phyloP scores from a whole-genome alignment of 2,329 filamentous ascomycete genomes.

The Berkeleyomyces rouxiae region DNA sequence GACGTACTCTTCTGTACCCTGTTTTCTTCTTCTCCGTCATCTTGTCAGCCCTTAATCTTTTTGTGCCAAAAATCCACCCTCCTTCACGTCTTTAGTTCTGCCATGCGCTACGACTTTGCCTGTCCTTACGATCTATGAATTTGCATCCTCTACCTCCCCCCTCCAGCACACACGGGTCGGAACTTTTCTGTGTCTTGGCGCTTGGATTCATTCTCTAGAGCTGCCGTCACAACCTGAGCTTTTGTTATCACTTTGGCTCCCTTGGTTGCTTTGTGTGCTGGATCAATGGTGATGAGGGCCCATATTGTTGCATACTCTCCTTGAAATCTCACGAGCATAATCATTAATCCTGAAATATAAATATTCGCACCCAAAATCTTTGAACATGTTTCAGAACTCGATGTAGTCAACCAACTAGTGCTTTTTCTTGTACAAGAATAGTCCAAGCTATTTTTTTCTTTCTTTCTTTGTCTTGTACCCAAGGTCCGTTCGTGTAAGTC shows the following conservation, averaged over 20 bases:
- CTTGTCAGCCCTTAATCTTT: not conserved
- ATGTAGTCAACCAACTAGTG: no score
- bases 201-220: not conserved
- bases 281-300: not conserved
- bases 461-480: no score
- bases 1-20: not conserved
- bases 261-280: not conserved
- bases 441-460: not conserved
- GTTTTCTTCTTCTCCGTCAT: not conserved
- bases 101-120: not conserved
- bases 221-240: not conserved
- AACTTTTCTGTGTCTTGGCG: not conserved
- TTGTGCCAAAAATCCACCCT: not conserved
- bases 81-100: not conserved
- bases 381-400: not conserved
- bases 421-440: not conserved
- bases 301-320: not conserved
- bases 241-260: not conserved
- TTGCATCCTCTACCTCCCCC: not conserved
- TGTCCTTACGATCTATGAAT: not conserved
- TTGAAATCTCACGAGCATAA: conserved; percentile 2
- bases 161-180: not conserved
- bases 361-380: not conserved
- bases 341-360: not conserved
- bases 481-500: not conserved